Percentiles rank a stretch among this genome's conserved stretches.
phyloP scores from a whole-genome alignment of 495 filamentous ascomycete species.

The Diplogelasinospora grovesii region DNA sequence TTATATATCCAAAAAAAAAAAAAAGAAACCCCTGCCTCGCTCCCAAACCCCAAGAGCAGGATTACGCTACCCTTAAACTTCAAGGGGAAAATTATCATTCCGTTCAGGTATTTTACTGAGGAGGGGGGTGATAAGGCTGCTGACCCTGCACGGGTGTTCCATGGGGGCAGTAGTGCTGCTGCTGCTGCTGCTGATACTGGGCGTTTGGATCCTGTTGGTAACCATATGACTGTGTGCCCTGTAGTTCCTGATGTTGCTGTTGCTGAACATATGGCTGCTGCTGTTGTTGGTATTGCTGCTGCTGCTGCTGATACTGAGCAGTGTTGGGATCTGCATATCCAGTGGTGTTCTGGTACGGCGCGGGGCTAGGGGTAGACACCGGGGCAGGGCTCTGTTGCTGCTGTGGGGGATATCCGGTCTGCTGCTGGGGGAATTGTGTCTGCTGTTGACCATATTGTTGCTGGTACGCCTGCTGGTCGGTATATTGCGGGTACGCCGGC shows the following conservation, averaged over 20 bases:
- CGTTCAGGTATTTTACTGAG: slow-evolving; percentile 1
- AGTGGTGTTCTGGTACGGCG: too few species aligned
- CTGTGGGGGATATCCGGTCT: slow-evolving; percentile 11
- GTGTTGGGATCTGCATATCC: too few species aligned
- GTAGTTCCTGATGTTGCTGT: slow-evolving; percentile 3
- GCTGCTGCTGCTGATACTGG: slow-evolving; percentile 5
- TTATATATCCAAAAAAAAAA: too few species aligned
- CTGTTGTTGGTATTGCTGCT: slow-evolving; percentile 4
- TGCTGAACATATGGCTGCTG: too few species aligned
- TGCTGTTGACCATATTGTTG: slow-evolving; percentile 9
- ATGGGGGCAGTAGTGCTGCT: slow-evolving; percentile 10
- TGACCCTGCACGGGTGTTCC: slow-evolving; percentile 14
- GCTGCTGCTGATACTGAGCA: slow-evolving; percentile 1
- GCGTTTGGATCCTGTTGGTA: slow-evolving; percentile 7
- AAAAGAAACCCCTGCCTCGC: too few species aligned
- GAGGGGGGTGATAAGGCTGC: slow-evolving; percentile 16
- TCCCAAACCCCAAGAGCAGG: too few species aligned
- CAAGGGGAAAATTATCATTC: too few species aligned
- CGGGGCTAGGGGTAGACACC: too few species aligned
- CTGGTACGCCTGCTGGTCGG: slow-evolving; percentile 14
- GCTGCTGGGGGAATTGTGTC: too few species aligned
- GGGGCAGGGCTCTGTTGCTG: too few species aligned
- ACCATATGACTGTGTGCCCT: too few species aligned
- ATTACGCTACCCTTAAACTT: too few species aligned
- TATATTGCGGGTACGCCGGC: slow-evolving; percentile 20